These are phyloP conservation scores for Pseudogymnoascus pannorum DNA, from an alignment of 2,329 filamentous ascomycete genomes.

Conservation along the genomic window DNA sequence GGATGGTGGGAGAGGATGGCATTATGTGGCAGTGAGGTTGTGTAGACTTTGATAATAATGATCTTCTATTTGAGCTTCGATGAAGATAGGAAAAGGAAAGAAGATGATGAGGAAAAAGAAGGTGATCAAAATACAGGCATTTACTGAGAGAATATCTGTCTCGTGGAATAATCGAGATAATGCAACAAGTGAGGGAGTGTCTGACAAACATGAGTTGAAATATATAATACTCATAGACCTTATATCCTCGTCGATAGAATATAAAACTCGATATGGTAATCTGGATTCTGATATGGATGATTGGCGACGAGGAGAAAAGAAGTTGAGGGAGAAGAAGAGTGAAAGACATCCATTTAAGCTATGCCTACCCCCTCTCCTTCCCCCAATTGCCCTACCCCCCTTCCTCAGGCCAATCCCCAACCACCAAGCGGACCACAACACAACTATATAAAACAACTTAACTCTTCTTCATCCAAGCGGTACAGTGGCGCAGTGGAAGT, in stretches of 20 bases:
- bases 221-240: neutral
- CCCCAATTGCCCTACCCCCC: neutral
- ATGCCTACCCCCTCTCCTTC: neutral
- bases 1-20: neutral
- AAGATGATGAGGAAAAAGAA: neutral
- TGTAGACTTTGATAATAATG: constrained; percentile 45
- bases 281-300: neutral
- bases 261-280: neutral
- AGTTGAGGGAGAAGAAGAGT: neutral
- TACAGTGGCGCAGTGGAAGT: too few relatives aligned
- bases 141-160: neutral
- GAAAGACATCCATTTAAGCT: neutral
- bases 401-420: neutral
- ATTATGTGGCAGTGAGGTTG: constrained; percentile 49
- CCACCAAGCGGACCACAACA: neutral
- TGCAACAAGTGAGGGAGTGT: neutral
- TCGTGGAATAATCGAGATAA: neutral
- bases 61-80: neutral
- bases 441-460: neutral
- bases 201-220: neutral
- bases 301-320: neutral
- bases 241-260: neutral
- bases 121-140: too few relatives aligned
- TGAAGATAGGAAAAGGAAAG: neutral
- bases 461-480: neutral